Base-by-base conservation (phyloP, 2,329 filamentous ascomycete species). In the Neopestalotiopsis sp. region DNA sequence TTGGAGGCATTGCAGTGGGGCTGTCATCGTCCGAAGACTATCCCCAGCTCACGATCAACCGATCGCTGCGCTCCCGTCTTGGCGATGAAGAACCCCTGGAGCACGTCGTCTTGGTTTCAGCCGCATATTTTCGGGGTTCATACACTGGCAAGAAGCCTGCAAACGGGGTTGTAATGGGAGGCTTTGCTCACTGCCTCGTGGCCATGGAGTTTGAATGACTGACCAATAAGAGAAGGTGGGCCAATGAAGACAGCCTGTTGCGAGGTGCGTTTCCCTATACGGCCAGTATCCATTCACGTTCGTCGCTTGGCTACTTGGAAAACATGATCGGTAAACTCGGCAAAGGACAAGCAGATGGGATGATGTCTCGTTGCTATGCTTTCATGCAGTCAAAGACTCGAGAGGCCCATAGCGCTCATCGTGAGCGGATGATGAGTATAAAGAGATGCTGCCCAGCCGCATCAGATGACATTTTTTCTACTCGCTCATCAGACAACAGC, bases 51-150 rank as follows among this genome's bases (percentile, higher is more conserved):
- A 20, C 45, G 45, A 53, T 53, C 45, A 53, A 17, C 45, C 17
- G 45, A 53, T 53, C 45, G 45, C 45, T 20, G n/a, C 45, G 45
- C 45, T 53, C 45, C 45, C 45, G 45, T 53, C 45, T 53, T 53
- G 45, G 45, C 45, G 45, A 53, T 20, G 45, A 53, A n/a, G 17
- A 20, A 53, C 17, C 17, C 45, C n/a, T 53, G 45, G 17, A 53
- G 45, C n/a, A 53, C 17, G 17, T 20, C n/a, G n/a, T 17, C 45
- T 53, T 20, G 45, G 45, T 53, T 53, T 53, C 45, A 53, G 45
- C n/a, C 17, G 45, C n/a, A n/a, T 53, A 14, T n/a, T 1, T n/a
- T n/a, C 4, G 17, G 45, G 24, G 24, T 28, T 28, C 45, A 53
- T 53, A 7, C 17, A 6, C 17, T 17, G 17, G 45, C 17, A n/a